These are phyloP conservation scores for Candida qinlingensis DNA, from an alignment of 805 yeast species.

Conservation along the genomic window DNA sequence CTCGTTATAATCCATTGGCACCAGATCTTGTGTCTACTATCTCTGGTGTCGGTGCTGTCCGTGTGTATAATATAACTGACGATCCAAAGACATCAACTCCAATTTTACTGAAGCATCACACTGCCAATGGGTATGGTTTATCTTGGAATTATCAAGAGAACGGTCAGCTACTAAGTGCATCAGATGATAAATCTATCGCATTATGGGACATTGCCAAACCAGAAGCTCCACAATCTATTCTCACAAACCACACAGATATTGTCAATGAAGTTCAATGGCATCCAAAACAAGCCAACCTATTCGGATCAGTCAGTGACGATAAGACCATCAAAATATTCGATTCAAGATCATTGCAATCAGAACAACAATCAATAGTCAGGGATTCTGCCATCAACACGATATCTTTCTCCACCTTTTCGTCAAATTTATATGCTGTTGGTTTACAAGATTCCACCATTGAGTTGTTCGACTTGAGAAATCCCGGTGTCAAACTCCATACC, in stretches of 20 bases:
- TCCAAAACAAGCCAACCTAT: conserved; percentile 37
- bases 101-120: conserved; percentile 42
- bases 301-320: conserved; percentile 78
- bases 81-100: conserved; percentile 24
- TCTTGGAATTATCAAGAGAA: conserved; percentile 50
- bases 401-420: conserved; percentile 58
- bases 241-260: conserved; percentile 44
- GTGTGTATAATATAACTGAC: conserved; percentile 38
- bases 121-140: conserved; percentile 69
- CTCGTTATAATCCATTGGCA: conserved; percentile 63
- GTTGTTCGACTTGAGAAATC: conserved; percentile 56
- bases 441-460: conserved; percentile 62
- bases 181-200: conserved; percentile 64
- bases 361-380: conserved; percentile 25
- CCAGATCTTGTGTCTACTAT: conserved; percentile 55
- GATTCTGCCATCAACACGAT: conserved; percentile 51
- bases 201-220: conserved; percentile 45
- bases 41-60: conserved; percentile 59
- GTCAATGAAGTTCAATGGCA: conserved; percentile 81
- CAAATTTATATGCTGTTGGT: conserved; percentile 61
- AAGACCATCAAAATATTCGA: conserved; percentile 50
- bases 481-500: conserved; percentile 49
- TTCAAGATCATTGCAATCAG: conserved; percentile 31
- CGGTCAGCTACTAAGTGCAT: conserved; percentile 51
- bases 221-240: conserved; percentile 26